Evolutionary conservation across 345 rosid genomes (phyloP), one percentile per base, ranked within the genome.

Genomic region (Hibiscus tridactylites): DNA sequence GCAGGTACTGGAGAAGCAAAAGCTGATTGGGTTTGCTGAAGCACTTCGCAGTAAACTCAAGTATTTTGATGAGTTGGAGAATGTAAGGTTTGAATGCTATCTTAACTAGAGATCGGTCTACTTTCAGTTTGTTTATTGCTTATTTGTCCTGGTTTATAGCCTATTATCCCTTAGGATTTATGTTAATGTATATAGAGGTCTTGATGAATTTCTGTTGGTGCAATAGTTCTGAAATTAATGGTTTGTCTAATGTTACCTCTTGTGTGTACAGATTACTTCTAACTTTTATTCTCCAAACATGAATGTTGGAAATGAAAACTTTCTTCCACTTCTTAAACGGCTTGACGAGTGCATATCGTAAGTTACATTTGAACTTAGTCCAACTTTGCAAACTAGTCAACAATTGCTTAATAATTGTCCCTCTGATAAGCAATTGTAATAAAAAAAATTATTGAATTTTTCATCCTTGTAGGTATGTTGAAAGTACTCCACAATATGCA

Each of bases 1-100:
- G 50, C 50, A 46, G 50, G 50, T 46, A 10, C 12, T 46, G 50
- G 9, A 17, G 28, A 17, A 56, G 5, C 26, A 68, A 29, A 11
- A 33, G 77, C 76, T 95, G 81, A 76, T 92, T 58, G 97, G 90
- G 77, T 92, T 91, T 85, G 97, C 91, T 4, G 97, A 92, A 80
- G 99, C 97, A 56, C 86, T 95, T 76, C 92, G 88, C 58, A 89
- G 89, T 82, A 91, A 89, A 88, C 99, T 95, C 81, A 88, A 87
- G 80, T 88, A 84, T 84, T 95, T 95, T 83, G 99, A 92, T 83
- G 99, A 95, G 85, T 81, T 95, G 96, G 99, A 95, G 93, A 92
- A 95, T 85, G 99, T 95, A 89, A 88, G 97, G 89, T 84, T 87
- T 88, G 85, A 78, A 75, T 78, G 68, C 84, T 86, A 53, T 29